These are phyloP conservation scores for Inosperma sp. DNA, from an alignment of 768 basidiomycete species.

Conservation along the genomic window DNA sequence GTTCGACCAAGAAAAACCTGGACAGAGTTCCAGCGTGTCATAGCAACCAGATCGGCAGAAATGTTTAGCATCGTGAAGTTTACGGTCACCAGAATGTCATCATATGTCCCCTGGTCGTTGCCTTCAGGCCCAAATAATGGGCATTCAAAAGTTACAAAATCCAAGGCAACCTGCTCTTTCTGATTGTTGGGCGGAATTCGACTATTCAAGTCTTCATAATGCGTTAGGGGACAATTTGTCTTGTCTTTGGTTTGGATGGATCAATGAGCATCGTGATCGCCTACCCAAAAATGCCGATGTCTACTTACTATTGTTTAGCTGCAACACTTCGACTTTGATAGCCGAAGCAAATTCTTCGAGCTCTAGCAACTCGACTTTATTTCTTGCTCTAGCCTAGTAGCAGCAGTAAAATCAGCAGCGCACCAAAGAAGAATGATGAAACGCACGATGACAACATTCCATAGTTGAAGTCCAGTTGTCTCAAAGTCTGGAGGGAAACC, in stretches of 20 bases:
- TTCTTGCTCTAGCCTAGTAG: no score
- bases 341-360: no score
- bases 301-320: no score
- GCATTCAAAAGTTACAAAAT: not conserved
- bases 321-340: no score
- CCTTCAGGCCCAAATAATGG: not conserved
- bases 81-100: constrained; percentile 2
- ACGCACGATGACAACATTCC: constrained; percentile 10
- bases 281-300: no score
- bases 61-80: constrained; percentile 7
- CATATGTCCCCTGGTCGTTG: not conserved
- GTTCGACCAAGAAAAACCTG: constrained; percentile 5
- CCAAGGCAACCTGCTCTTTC: not conserved
- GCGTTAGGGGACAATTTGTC: no score
- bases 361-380: no score
- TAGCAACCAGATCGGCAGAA: not conserved
- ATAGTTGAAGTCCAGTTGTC: not conserved
- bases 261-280: no score
- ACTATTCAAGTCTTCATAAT: no score
- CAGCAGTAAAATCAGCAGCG: not conserved
- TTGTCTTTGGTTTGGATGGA: no score
- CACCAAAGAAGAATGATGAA: not conserved
- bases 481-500: constrained; percentile 1
- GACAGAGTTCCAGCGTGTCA: not conserved
- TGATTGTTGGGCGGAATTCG: no score